These are phyloP conservation scores for Eimeria tenella DNA, from an alignment of 169 alveolate genomes.

Conservation along the genomic window DNA sequence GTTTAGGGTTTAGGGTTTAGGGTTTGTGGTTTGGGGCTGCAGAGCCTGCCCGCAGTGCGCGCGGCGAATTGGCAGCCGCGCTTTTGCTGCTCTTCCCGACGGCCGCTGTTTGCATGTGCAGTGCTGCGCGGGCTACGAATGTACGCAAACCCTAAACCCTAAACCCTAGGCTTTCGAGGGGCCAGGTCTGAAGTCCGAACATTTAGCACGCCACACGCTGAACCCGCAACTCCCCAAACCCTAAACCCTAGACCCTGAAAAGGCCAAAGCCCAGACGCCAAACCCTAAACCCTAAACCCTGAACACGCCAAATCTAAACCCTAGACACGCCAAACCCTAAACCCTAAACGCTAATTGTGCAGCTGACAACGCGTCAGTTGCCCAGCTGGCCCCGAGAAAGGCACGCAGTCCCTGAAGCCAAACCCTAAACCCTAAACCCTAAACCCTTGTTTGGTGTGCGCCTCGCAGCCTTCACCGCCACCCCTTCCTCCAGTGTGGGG, in stretches of 20 bases:
- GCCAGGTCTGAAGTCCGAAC: background rate
- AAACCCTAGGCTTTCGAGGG: background rate
- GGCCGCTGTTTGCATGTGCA: slow-evolving; percentile 23
- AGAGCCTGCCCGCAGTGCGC: slow-evolving; percentile 42
- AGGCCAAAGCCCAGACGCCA: no score
- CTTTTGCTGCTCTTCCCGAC: slow-evolving; percentile 19
- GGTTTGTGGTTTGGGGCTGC: slow-evolving; percentile 9
- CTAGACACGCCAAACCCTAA: no score
- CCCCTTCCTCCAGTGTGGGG: background rate
- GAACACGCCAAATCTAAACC: no score
- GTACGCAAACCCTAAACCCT: background rate
- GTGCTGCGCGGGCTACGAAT: slow-evolving; percentile 30
- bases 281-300: no score
- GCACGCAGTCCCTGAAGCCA: background rate
- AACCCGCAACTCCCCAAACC: no score
- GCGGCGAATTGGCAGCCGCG: slow-evolving; percentile 11
- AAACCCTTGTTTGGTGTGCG: background rate
- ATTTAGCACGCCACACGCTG: no score
- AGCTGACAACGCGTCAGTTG: no score
- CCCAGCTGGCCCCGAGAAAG: no score
- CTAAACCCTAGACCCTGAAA: slow-evolving; percentile 8
- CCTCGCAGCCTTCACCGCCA: slow-evolving; percentile 37
- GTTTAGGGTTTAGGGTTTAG: slow-evolving; percentile 13
- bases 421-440: background rate
- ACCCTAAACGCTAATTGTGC: no score